Conservation (phyloP, 78 protist genomes). For the Dictyostelium citrinum region DNA sequence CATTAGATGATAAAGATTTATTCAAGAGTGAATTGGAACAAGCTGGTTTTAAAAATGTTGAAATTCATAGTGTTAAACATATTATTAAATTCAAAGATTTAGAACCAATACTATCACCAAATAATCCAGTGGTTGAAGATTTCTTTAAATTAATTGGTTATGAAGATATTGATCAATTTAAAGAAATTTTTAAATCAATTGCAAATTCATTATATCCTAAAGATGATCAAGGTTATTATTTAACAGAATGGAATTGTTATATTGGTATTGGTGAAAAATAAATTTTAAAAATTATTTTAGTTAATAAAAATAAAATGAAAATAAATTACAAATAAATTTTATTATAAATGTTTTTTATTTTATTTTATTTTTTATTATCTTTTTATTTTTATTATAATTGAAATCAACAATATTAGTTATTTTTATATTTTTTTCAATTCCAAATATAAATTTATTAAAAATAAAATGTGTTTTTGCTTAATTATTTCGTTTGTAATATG, state of each 20-base stretch:
- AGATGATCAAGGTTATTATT: neutral
- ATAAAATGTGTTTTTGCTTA: too few species aligned
- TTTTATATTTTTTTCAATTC: too few species aligned
- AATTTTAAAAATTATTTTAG: neutral
- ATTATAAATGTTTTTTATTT: neutral
- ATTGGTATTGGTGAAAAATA: conserved; percentile 7
- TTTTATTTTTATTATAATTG: too few species aligned
- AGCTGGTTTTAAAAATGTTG: conserved; percentile 2
- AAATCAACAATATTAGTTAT: too few species aligned
- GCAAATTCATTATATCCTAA: neutral
- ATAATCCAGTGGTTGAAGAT: neutral
- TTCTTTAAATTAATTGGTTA: neutral
- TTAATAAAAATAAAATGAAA: neutral
- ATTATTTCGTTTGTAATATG: neutral
- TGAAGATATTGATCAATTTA: neutral
- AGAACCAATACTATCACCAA: neutral
- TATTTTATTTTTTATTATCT: neutral
- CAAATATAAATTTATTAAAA: too few species aligned
- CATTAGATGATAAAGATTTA: neutral
- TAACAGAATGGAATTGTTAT: neutral
- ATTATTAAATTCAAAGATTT: neutral
- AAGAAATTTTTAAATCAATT: neutral
- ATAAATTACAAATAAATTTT: too few species aligned
- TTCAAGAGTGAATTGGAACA: neutral
- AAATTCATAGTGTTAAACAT: neutral